These are phyloP conservation scores for Skeletonema potamos DNA, from an alignment of 108 stramenopile species.

Conservation along the genomic window DNA sequence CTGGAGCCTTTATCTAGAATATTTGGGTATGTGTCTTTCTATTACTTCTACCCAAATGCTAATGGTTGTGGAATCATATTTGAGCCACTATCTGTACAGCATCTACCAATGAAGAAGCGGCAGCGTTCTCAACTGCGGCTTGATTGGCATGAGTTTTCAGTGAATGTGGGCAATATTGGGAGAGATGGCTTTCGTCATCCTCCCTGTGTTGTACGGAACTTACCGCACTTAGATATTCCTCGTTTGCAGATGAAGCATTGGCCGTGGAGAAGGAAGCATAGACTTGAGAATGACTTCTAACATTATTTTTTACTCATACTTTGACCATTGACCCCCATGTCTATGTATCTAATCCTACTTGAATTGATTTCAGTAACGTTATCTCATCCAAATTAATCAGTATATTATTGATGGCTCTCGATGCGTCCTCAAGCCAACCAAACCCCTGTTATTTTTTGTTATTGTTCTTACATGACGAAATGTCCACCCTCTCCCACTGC, in stretches of 20 bases:
- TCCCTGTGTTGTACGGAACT: slow-evolving; percentile 37
- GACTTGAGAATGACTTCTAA: not conserved
- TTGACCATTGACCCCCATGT: not conserved
- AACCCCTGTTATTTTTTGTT: not conserved
- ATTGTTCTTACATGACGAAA: slow-evolving; percentile 49
- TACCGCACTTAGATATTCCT: slow-evolving; percentile 54
- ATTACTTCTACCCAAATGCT: slow-evolving; percentile 58
- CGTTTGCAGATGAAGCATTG: slow-evolving; percentile 48
- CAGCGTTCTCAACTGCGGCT: slow-evolving; percentile 42
- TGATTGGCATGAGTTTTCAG: slow-evolving; percentile 54
- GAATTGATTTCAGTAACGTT: not conserved
- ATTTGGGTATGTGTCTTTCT: slow-evolving; percentile 37
- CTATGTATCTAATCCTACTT: not conserved
- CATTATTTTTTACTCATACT: not conserved
- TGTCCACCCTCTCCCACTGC: slow-evolving; percentile 84
- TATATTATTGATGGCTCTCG: no score
- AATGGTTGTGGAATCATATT: slow-evolving; percentile 48
- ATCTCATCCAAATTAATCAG: not conserved
- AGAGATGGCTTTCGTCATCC: slow-evolving; percentile 58
- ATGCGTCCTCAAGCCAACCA: not conserved
- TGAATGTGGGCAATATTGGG: slow-evolving; percentile 44
- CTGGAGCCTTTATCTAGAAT: slow-evolving; percentile 28
- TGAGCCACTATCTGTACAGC: slow-evolving; percentile 43
- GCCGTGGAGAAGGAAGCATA: slow-evolving; percentile 46
- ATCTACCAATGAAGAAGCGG: slow-evolving; percentile 23